Percentiles rank a stretch among this genome's conserved stretches.
Conservation (phyloP, 768 basidiomycete genomes). For the Lactarius akahatsu region DNA sequence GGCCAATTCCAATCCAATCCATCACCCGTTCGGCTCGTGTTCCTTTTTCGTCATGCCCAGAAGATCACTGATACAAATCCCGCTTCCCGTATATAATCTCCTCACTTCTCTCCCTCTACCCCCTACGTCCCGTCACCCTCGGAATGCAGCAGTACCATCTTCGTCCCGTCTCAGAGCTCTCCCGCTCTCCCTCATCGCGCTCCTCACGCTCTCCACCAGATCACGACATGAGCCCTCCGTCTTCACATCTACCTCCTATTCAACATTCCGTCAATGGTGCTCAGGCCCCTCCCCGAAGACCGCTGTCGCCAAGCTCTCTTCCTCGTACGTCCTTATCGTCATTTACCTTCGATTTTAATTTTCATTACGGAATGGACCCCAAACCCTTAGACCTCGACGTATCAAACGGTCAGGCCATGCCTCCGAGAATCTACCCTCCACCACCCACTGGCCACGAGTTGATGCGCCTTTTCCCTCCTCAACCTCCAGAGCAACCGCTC, state of each 20-base stretch:
- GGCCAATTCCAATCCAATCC: constrained; percentile 24
- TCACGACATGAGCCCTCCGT: constrained; percentile 22
- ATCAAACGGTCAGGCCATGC: constrained; percentile 48
- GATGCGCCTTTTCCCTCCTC: constrained; percentile 80
- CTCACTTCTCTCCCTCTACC: neutral
- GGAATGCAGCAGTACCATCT: constrained; percentile 28
- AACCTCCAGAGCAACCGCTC: constrained; percentile 53
- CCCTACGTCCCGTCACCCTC: constrained; percentile 5
- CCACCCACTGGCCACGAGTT: constrained; percentile 81
- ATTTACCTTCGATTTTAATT: neutral
- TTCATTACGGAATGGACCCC: neutral
- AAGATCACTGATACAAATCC: constrained; percentile 28
- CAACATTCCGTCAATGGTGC: constrained; percentile 19
- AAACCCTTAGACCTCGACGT: constrained; percentile 61
- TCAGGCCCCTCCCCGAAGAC: constrained; percentile 24
- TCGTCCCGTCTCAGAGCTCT: constrained; percentile 27
- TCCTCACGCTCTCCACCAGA: constrained; percentile 22
- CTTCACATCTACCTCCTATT: constrained; percentile 28
- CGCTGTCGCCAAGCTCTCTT: constrained; percentile 28
- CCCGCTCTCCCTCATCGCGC: constrained; percentile 26
- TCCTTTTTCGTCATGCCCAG: constrained; percentile 24
- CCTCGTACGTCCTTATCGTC: constrained; percentile 17
- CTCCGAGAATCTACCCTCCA: constrained; percentile 62
- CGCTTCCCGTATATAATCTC: constrained; percentile 27
- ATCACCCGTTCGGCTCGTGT: constrained; percentile 24